Conservation (phyloP, 129 eudicot species). For the Oenanthe sinensis region DNA sequence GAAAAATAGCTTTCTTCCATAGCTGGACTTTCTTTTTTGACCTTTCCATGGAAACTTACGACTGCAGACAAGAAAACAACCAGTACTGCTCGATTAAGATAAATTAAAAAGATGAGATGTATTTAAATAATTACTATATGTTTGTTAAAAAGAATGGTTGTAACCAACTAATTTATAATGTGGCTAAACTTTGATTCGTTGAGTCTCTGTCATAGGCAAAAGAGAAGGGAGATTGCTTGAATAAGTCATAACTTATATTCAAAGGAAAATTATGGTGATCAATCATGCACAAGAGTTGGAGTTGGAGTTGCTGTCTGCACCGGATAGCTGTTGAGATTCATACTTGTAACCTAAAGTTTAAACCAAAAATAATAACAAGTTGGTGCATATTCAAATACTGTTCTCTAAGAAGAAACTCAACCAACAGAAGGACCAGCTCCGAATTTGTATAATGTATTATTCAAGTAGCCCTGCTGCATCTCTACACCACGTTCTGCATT, state of each 20-base stretch:
- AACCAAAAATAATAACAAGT: not conserved
- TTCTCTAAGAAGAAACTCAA: not conserved
- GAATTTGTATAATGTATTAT: not conserved
- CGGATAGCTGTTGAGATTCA: slow-evolving; percentile 76
- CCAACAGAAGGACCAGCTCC: not conserved
- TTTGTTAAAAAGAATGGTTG: not conserved
- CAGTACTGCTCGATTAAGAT: not conserved
- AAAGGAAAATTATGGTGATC: slow-evolving; percentile 39
- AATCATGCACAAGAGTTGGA: not conserved
- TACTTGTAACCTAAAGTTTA: slow-evolving; percentile 37
- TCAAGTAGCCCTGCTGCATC: not conserved
- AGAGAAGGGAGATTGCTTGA: slow-evolving; percentile 41
- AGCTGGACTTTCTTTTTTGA: slow-evolving; percentile 59
- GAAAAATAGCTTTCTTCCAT: slow-evolving; percentile 81
- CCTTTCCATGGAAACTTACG: slow-evolving; percentile 39
- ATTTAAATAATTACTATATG: not conserved
- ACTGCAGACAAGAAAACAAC: not conserved
- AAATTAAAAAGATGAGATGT: not conserved
- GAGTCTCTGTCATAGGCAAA: not conserved
- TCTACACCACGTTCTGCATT: not conserved
- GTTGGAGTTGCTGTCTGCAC: slow-evolving; percentile 33
- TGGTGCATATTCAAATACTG: not conserved
- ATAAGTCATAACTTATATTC: slow-evolving; percentile 41
- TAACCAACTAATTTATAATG: not conserved
- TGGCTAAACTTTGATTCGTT: slow-evolving; percentile 24